Base-by-base conservation (phyloP, 2,329 filamentous ascomycete genomes). In the Ophiostoma perfectum region DNA sequence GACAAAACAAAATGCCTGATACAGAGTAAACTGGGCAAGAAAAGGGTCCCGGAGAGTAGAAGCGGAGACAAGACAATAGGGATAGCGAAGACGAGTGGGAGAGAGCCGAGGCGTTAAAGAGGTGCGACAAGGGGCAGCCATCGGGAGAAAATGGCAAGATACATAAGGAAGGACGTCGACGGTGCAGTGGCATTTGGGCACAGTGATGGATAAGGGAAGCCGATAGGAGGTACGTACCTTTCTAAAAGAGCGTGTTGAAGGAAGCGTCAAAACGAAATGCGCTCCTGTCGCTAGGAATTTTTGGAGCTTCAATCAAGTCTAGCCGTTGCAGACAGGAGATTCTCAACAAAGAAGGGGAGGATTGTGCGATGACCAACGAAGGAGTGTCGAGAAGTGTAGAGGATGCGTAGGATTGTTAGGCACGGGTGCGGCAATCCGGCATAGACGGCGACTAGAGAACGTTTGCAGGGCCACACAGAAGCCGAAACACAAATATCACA, bases 101-200 rank as follows among this genome's bases (percentile, higher is more conserved):
- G 55, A 38, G 55, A 38, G 16, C 5, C 18, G 9, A 27, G 58
- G 58, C n/a, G 58, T 16, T 62, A 38, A 18, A 9, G 12, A n/a
- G 58, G 38, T 62, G 60, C 38, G 60, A 63, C 38, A 63, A 44
- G 60, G 38, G 39, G 38, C 38, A 62, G 60, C 12, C 39, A 38
- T 5, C 4, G 6, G 36, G 38, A 41, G 18, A 39, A 27, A 39
- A 36, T 7, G 14, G 38, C 45, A 38, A 9, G 18, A 58, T 27
- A 27, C 27, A 27, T 27, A 27, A 27, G 27, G 27, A 27, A 27
- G 27, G 27, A 27, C 27, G 27, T 27, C 27, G 27, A 27, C 27
- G 27, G 27, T 27, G 27, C 27, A 27, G 27, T 27, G 27, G 27
- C 27, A 27, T 27, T 27, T 27, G 27, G 27, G 27, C 27, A 27